A percentile compares a stretch with the other conserved stretches of the same genome.
These are phyloP conservation scores for Nicotiana undulata DNA, from an alignment of 257 asterid genomes.

Conservation along the genomic window DNA sequence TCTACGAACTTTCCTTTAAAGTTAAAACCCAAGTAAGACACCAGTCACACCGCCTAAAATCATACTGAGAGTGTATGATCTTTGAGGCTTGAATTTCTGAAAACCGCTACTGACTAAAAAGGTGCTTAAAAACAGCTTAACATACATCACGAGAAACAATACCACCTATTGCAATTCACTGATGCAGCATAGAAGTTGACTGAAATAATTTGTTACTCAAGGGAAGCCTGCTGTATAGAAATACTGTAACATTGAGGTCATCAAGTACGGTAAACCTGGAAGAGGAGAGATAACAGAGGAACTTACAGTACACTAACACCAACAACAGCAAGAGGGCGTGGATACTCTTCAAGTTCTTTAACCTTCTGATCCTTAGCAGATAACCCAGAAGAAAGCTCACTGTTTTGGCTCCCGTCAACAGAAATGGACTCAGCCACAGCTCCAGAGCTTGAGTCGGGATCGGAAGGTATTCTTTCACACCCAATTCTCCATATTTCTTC, in stretches of 20 bases:
- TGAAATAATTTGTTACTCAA: too few relatives aligned
- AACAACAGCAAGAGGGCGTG: slow-evolving; percentile 70
- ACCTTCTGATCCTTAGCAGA: slow-evolving; percentile 32
- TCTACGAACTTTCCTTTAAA: not conserved
- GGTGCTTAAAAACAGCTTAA: too few relatives aligned
- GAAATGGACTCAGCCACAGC: slow-evolving; percentile 7
- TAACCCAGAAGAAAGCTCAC: slow-evolving; percentile 11
- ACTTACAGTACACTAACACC: slow-evolving; percentile 96
- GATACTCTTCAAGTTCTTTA: slow-evolving; percentile 81
- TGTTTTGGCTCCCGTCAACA: slow-evolving; percentile 20
- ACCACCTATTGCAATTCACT: too few relatives aligned
- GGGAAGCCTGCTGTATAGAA: too few relatives aligned
- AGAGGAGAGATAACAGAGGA: not conserved
- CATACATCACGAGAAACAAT: too few relatives aligned
- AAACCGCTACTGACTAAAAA: too few relatives aligned
- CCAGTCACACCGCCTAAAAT: not conserved
- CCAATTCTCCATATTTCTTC: slow-evolving; percentile 69
- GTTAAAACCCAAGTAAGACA: not conserved
- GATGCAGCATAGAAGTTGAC: too few relatives aligned
- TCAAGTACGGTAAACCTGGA: not conserved
- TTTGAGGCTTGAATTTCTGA: not conserved
- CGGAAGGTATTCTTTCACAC: slow-evolving; percentile 26
- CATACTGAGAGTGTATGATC: not conserved
- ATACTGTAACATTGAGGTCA: too few relatives aligned
- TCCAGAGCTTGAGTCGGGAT: slow-evolving; percentile 10